Evolutionary conservation across 2,329 filamentous ascomycete genomes (phyloP), one percentile per base, ranked within the genome.

Genomic region (Penicillium italicum): DNA sequence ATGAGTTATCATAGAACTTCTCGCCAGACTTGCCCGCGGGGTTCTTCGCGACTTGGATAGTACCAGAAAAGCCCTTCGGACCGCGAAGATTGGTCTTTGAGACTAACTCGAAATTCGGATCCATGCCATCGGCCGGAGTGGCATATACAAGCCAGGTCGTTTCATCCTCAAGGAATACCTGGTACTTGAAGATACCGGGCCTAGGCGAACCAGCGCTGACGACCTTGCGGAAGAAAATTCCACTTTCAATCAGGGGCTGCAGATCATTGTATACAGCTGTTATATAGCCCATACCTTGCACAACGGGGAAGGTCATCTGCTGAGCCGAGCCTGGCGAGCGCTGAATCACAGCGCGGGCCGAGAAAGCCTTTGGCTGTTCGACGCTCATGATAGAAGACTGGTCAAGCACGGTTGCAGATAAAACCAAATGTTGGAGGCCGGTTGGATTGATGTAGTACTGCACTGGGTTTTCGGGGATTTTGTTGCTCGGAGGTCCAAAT

Each of bases 201-300:
- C 86, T 85, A 26, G 83, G 82, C 1, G 79, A 72, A 5, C 76
- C 75, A n/a, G 76, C 77, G 36, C 75, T 75, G 5, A 76, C 76
- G 45, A 97, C 78, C 18, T 81, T 85, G 55, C 81, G 80, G 77
- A 93, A 95, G 57, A 87, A 88, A 1, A 94, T 82, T 1, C 85
- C 85, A 22, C 86, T 88, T 63, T 92, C 85, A 41, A 97, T 80
- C 4, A 86, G 68, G 0, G 93, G 93, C 8, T 84, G 86, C 0
- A 85, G 80, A 30, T 85, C 84, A 51, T 79, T 80, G 73, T 92
- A 97, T 18, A 88, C 72, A 0, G 81, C 92, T 5, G 92, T 97
- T 18, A 96, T 79, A 65, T 91, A 96, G 0, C 85, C 87, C 85
- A 95, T 94, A 11, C 94, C 94, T 69, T 97, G 93, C 0, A 96